phyloP scores from a whole-genome alignment of 2,329 filamentous ascomycete genomes.

The Berkeleyomyces rouxiae region DNA sequence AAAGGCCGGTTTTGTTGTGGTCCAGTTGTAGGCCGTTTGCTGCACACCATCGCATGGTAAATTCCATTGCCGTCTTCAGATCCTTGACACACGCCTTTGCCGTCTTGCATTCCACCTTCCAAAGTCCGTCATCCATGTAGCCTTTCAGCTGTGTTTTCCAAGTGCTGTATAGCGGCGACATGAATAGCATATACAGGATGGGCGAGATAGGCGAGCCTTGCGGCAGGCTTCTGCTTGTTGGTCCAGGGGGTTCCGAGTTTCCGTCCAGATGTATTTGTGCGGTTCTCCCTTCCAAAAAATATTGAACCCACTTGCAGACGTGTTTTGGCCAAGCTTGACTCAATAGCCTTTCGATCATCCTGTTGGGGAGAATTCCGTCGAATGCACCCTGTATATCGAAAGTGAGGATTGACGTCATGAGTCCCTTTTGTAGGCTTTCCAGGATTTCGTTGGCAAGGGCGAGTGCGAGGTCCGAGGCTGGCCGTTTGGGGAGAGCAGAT shows the following conservation, averaged over 20 bases:
- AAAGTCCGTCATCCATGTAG: background rate
- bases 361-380: background rate
- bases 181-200: too few relatives aligned
- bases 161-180: too few relatives aligned
- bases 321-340: background rate
- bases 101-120: background rate
- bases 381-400: background rate
- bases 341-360: background rate
- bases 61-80: background rate
- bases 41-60: background rate
- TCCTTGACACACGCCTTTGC: background rate
- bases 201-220: background rate
- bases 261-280: background rate
- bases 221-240: background rate
- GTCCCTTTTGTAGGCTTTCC: background rate
- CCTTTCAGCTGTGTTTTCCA: background rate
- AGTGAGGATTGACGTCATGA: background rate
- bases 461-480: background rate
- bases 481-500: background rate
- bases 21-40: background rate
- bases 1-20: background rate
- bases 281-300: background rate
- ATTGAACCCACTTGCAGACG: slow-evolving; percentile 1
- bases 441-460: background rate
- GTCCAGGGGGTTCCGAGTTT: background rate